phyloP scores from a whole-genome alignment of 805 yeast species.

The Suhomyces sp. region DNA sequence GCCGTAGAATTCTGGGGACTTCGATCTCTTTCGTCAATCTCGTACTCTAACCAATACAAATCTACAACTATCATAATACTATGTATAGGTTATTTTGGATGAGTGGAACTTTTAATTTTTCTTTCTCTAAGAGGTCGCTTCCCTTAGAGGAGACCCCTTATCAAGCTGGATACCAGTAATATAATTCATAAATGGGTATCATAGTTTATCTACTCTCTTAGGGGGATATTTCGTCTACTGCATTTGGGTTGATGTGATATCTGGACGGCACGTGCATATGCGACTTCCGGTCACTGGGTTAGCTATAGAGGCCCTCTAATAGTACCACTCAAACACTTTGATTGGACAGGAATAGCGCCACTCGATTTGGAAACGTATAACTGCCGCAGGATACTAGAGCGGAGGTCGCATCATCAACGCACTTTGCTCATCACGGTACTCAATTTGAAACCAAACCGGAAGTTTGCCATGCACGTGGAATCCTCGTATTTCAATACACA shows the following conservation, averaged over 20 bases:
- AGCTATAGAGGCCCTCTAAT: not conserved
- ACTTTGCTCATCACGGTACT: not conserved
- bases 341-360: not conserved
- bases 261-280: not conserved
- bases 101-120: too few species aligned
- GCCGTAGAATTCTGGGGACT: not conserved
- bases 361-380: not conserved
- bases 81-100: too few species aligned
- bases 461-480: not conserved
- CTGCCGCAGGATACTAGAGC: not conserved
- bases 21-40: not conserved
- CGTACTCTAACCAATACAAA: too few species aligned
- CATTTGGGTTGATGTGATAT: not conserved
- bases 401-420: not conserved
- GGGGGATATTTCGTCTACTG: not conserved
- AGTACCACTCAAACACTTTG: not conserved
- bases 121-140: too few species aligned
- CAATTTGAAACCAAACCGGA: not conserved
- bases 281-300: not conserved
- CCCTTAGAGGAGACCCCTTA: too few species aligned
- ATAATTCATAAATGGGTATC: too few species aligned
- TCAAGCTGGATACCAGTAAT: too few species aligned
- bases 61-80: too few species aligned
- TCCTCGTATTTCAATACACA: too few species aligned
- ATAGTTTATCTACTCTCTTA: too few species aligned